Conservation (phyloP, 805 yeast species). For the Candida vartiovaarae region DNA sequence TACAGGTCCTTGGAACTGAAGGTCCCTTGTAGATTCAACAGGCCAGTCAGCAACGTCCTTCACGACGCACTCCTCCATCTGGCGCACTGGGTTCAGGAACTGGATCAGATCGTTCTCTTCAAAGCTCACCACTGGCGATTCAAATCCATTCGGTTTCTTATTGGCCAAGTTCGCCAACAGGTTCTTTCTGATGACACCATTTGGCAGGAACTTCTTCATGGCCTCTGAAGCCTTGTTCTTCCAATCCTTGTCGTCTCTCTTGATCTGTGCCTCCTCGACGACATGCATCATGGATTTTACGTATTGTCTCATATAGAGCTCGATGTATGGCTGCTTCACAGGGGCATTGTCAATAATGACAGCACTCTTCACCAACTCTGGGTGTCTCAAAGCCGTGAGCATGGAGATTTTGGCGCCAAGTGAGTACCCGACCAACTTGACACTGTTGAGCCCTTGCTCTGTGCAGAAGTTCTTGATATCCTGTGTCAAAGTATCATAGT, state of each 20-base stretch:
- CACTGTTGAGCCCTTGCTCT: conserved; percentile 23
- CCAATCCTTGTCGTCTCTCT: conserved; percentile 24
- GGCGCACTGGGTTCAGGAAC: conserved; percentile 29
- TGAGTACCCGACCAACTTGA: conserved; percentile 38
- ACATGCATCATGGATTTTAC: conserved; percentile 63
- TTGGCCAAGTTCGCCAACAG: conserved; percentile 32
- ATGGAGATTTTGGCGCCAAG: conserved; percentile 50
- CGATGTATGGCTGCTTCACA: conserved; percentile 28
- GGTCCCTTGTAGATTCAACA: conserved; percentile 14
- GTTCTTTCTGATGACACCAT: conserved; percentile 35
- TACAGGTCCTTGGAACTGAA: conserved; percentile 17
- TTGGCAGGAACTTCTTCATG: conserved; percentile 92
- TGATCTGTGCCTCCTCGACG: conserved; percentile 49
- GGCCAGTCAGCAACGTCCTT: conserved; percentile 31
- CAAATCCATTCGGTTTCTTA: conserved; percentile 22
- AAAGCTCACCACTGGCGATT: conserved; percentile 22
- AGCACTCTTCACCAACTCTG: conserved; percentile 33
- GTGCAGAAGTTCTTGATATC: conserved; percentile 36
- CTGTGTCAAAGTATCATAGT: conserved; percentile 33
- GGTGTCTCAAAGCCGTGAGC: conserved; percentile 35
- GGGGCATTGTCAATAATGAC: conserved; percentile 47
- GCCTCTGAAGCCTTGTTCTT: conserved; percentile 91
- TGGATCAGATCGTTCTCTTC: conserved; percentile 22
- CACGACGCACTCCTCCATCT: conserved; percentile 23
- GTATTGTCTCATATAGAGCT: conserved; percentile 28